Evolutionary conservation across 2,329 filamentous ascomycete species (phyloP).

Genomic region (Claviceps digitariae): DNA sequence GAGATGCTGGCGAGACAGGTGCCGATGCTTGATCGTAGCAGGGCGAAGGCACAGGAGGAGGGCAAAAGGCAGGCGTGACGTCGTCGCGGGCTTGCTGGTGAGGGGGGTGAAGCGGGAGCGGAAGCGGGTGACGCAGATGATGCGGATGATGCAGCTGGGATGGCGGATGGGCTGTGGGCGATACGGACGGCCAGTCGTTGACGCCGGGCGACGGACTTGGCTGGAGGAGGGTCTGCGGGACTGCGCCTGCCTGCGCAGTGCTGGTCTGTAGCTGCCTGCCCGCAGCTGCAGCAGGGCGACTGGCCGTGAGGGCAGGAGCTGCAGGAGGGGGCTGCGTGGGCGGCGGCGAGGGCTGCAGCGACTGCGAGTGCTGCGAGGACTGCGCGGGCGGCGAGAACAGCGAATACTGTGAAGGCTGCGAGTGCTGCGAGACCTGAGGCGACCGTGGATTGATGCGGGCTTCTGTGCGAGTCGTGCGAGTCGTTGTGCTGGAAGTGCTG

Average conservation of each 20-base stretch:
- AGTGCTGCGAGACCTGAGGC: slow-evolving; percentile 4
- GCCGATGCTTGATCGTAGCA: slow-evolving; percentile 1
- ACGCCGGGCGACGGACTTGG: slow-evolving; percentile 3
- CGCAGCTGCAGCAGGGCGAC: slow-evolving; percentile 24
- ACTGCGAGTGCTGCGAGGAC: neutral
- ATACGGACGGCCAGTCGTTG: slow-evolving; percentile 7
- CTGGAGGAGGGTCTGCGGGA: neutral
- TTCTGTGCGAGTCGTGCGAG: neutral
- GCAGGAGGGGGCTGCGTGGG: no score
- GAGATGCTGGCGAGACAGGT: slow-evolving; percentile 4
- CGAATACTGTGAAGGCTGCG: neutral
- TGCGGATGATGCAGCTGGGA: slow-evolving; percentile 4
- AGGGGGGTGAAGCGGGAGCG: slow-evolving; percentile 9
- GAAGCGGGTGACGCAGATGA: neutral
- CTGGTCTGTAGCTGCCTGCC: slow-evolving; percentile 10
- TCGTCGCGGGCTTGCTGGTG: slow-evolving; percentile 13
- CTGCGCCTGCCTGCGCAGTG: slow-evolving; percentile 8
- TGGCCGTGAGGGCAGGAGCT: slow-evolving; percentile 30
- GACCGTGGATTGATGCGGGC: neutral
- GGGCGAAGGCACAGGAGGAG: slow-evolving; percentile 14
- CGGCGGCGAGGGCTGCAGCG: no score
- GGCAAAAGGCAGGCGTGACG: slow-evolving; percentile 7
- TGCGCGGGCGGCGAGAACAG: neutral
- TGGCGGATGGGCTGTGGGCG: neutral
- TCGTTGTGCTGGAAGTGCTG: no score